These are phyloP conservation scores for Colletotrichum graminicola DNA, from an alignment of 2,329 filamentous ascomycete species.

Conservation along the genomic window DNA sequence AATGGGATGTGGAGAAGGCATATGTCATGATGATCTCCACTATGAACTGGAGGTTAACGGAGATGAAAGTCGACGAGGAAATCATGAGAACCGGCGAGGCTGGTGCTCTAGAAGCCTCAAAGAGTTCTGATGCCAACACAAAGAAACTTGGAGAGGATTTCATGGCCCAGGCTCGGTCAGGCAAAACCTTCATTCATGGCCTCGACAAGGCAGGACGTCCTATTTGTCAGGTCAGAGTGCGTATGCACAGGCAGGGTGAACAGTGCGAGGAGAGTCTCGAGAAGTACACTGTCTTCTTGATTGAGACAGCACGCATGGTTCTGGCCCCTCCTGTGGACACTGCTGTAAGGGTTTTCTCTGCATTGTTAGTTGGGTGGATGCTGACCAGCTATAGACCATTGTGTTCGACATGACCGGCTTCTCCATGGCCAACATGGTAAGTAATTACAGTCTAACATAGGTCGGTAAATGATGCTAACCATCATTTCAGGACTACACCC, in stretches of 20 bases:
- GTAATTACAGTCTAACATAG: slow-evolving; percentile 41
- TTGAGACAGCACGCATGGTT: slow-evolving; percentile 92
- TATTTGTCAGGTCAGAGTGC: slow-evolving; percentile 86
- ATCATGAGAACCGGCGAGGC: slow-evolving; percentile 84
- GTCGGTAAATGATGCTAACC: slow-evolving; percentile 42
- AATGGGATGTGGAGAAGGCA: slow-evolving; percentile 95
- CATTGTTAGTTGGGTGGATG: no score
- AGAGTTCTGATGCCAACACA: slow-evolving; percentile 65
- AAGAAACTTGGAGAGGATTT: slow-evolving; percentile 83
- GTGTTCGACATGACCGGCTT: slow-evolving; percentile 98
- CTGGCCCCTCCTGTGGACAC: slow-evolving; percentile 87
- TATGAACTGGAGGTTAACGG: slow-evolving; percentile 87
- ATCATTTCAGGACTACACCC: slow-evolving; percentile 80
- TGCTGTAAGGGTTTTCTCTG: slow-evolving; percentile 73
- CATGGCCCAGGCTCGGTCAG: slow-evolving; percentile 84
- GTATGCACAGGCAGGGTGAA: slow-evolving; percentile 84
- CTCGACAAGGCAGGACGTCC: slow-evolving; percentile 86
- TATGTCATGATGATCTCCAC: slow-evolving; percentile 95
- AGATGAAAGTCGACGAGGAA: slow-evolving; percentile 90
- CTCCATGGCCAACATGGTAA: slow-evolving; percentile 91
- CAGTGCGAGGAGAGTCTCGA: slow-evolving; percentile 87
- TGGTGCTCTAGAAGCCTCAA: slow-evolving; percentile 71
- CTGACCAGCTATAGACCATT: slow-evolving; percentile 72
- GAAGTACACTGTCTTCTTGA: slow-evolving; percentile 91
- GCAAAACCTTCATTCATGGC: slow-evolving; percentile 94